Percentiles rank a stretch among this genome's conserved stretches.
phyloP scores from a whole-genome alignment of 2,329 filamentous ascomycete genomes.

The Talaromyces sp. region DNA sequence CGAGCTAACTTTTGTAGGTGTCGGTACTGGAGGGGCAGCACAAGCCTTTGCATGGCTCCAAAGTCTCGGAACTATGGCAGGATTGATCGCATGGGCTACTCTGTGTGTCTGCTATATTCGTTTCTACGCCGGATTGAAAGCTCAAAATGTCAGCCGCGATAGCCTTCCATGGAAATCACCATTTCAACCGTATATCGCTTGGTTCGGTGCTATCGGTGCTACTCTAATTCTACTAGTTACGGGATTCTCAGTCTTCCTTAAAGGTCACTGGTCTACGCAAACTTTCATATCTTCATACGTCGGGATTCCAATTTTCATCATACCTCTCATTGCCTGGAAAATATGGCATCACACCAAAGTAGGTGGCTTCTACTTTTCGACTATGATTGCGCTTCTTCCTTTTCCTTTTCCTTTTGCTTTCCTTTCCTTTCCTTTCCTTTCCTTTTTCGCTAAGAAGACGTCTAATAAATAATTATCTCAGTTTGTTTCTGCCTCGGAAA shows the following conservation, averaged over 20 bases:
- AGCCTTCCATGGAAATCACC: conserved; percentile 53
- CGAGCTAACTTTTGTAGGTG: conserved; percentile 20
- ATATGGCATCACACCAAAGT: conserved; percentile 42
- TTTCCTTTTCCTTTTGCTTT: too few species aligned
- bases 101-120: conserved; percentile 51
- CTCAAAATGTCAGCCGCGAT: conserved; percentile 40
- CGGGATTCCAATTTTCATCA: conserved; percentile 46
- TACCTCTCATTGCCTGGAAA: conserved; percentile 49
- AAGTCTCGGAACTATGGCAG: conserved; percentile 51
- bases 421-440: too few species aligned
- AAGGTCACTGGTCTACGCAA: conserved; percentile 36
- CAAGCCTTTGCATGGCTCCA: conserved; percentile 46
- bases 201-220: conserved; percentile 60
- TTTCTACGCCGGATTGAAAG: conserved; percentile 52
- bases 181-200: conserved; percentile 65
- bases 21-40: conserved; percentile 36
- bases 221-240: conserved; percentile 66
- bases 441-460: too few species aligned
- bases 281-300: conserved; percentile 46
- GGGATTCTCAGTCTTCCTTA: conserved; percentile 60
- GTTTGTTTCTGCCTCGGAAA: conserved; percentile 28
- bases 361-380: conserved; percentile 12
- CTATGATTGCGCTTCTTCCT: too few species aligned
- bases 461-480: conserved; percentile 5
- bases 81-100: conserved; percentile 54